Percentiles rank a stretch among this genome's conserved stretches.
phyloP scores from a whole-genome alignment of 768 basidiomycete species.

The Mycena kentingensis region DNA sequence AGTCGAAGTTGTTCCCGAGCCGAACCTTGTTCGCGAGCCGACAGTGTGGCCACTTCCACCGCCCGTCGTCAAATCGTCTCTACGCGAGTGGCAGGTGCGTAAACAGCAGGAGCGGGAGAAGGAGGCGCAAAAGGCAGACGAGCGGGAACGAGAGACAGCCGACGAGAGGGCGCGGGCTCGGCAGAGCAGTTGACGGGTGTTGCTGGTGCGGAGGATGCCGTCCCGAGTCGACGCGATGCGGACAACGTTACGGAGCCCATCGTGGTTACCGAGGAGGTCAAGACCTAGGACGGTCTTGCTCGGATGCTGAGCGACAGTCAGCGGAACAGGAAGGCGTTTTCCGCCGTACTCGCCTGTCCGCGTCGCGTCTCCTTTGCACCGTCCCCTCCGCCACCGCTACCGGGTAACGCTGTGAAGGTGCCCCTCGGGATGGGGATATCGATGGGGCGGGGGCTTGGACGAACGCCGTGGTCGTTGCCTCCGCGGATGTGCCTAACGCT shows the following conservation, averaged over 20 bases:
- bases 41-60: neutral
- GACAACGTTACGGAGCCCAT: constrained; percentile 16
- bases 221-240: no score
- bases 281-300: constrained; percentile 13
- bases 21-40: neutral
- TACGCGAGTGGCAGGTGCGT: constrained; percentile 13
- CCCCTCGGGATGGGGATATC: no score
- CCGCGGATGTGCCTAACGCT: no score
- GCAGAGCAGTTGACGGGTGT: no score
- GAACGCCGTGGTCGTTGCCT: no score
- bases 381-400: neutral
- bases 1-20: neutral
- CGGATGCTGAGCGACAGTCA: constrained; percentile 14
- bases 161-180: constrained; percentile 5
- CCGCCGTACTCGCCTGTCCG: neutral
- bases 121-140: constrained; percentile 1
- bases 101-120: neutral
- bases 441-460: no score
- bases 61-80: constrained; percentile 1
- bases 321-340: neutral
- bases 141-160: constrained; percentile 2
- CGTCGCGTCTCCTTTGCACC: neutral
- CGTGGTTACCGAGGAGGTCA: neutral
- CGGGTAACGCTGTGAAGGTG: constrained; percentile 5
- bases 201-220: no score